Conservation (phyloP, 768 basidiomycete genomes). For the Cystobasidium tubakii region DNA sequence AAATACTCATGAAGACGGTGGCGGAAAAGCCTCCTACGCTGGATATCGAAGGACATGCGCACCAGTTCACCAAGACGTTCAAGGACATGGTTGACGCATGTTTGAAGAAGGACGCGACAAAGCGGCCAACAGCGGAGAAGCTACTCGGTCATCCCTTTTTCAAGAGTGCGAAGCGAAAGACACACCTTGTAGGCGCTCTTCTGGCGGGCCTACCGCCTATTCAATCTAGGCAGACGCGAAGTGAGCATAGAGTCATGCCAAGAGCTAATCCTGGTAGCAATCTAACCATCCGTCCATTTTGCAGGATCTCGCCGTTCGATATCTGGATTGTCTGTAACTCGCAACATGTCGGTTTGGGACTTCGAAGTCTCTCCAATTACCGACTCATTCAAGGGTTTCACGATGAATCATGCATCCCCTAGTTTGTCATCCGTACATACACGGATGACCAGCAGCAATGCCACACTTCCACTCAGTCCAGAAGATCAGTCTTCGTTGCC, state of each 20-base stretch:
- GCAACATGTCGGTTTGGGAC: slow-evolving; percentile 27
- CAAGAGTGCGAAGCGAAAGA: slow-evolving; percentile 68
- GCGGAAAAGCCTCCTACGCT: slow-evolving; percentile 72
- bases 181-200: slow-evolving; percentile 69
- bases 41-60: slow-evolving; percentile 63
- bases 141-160: slow-evolving; percentile 76
- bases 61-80: slow-evolving; percentile 73
- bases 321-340: neutral
- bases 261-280: neutral
- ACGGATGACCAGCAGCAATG: neutral
- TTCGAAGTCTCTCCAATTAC: slow-evolving; percentile 17
- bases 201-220: slow-evolving; percentile 50
- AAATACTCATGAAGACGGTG: slow-evolving; percentile 73
- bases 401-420: slow-evolving; percentile 11
- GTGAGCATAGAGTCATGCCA: slow-evolving; percentile 27
- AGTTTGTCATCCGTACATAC: neutral
- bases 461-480: neutral
- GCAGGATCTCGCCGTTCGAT: slow-evolving; percentile 7
- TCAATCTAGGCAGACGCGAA: slow-evolving; percentile 39
- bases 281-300: neutral
- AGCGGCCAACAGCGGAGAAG: slow-evolving; percentile 68
- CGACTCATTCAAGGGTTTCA: slow-evolving; percentile 20
- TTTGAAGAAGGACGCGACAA: slow-evolving; percentile 68
- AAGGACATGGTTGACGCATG: slow-evolving; percentile 77
- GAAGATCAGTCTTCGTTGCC: neutral